Conservation (phyloP, 2,329 filamentous ascomycete species). For the Paraconiothyrium brasiliense region DNA sequence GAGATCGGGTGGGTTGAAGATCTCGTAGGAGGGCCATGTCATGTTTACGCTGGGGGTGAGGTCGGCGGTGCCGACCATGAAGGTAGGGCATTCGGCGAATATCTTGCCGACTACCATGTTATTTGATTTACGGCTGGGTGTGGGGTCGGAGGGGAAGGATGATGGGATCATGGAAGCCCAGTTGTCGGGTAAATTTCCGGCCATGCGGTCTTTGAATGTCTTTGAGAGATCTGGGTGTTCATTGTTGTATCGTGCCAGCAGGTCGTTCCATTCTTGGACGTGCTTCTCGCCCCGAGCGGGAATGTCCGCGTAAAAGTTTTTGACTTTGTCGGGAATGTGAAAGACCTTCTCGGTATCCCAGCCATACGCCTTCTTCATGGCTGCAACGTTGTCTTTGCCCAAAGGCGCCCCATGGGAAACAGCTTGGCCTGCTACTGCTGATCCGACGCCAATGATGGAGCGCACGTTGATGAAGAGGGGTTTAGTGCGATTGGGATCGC, state of each 20-base stretch:
- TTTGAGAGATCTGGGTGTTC: constrained; percentile 59
- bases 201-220: constrained; percentile 60
- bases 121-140: constrained; percentile 61
- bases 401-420: constrained; percentile 67
- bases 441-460: constrained; percentile 64
- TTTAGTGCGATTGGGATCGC: constrained; percentile 55
- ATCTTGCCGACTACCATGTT: constrained; percentile 62
- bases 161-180: constrained; percentile 62
- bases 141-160: constrained; percentile 58
- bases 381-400: constrained; percentile 61
- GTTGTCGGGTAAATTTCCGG: constrained; percentile 58
- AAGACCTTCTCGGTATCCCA: constrained; percentile 60
- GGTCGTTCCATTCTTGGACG: constrained; percentile 60
- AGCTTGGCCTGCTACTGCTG: constrained; percentile 55
- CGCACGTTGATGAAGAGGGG: constrained; percentile 66
- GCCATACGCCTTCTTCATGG: constrained; percentile 60
- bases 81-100: constrained; percentile 85
- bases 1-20: constrained; percentile 56
- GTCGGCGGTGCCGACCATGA: constrained; percentile 78
- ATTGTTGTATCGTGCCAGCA: constrained; percentile 55
- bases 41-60: constrained; percentile 62
- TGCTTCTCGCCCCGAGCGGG: constrained; percentile 57
- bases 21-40: constrained; percentile 60
- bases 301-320: constrained; percentile 62
- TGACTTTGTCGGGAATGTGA: constrained; percentile 55